Base-by-base conservation (phyloP, 2,329 filamentous ascomycete genomes). In the Didymella keratinophila region DNA sequence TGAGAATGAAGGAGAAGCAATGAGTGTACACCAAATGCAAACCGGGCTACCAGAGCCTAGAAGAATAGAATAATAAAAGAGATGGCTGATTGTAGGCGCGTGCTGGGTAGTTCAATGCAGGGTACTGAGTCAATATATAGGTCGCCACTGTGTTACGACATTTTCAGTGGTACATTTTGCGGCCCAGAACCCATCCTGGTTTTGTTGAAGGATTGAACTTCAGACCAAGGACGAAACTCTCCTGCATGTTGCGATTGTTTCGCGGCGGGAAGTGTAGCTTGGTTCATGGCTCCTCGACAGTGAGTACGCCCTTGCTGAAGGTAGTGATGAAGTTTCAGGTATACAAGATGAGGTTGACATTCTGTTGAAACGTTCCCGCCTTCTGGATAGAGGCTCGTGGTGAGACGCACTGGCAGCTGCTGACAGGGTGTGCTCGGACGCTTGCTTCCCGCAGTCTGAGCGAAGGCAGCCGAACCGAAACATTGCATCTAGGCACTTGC, bases 31-130 rank as follows among this genome's bases (percentile, higher is more conserved):
- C 58, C 42, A 36, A 37, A 42, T 59, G 51, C 16, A 60, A 68
- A 56, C 20, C 44, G 59, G 70, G 72, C 73, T 76, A 57, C 73
- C 71, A 62, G 73, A 73, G 72, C 73, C 43, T 58, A 34, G 53
- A 67, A 63, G 68, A 72, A 62, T 32, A 62, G 69, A 37, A 41
- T 67, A 48, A 57, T 42, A 53, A 52, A 62, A 62, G 55, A 52
- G 60, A 62, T 62, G 42, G 58, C 58, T 42, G 45, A 52, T 49
- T 42, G 30, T 32, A 58, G 54, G 55, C 41, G 52, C 51, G 28
- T 30, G 56, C 32, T 59, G 45, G 41, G 14, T 42, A 54, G 21
- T 49, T 59, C 46, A 50, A 61, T 62, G 61, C 56, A 52, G 52
- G 30, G 43, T 39, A 36, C 39, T 41, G 28, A 50, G 27, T 49